phyloP scores from a whole-genome alignment of 2,329 filamentous ascomycete genomes.

The Verticillium alfalfae region DNA sequence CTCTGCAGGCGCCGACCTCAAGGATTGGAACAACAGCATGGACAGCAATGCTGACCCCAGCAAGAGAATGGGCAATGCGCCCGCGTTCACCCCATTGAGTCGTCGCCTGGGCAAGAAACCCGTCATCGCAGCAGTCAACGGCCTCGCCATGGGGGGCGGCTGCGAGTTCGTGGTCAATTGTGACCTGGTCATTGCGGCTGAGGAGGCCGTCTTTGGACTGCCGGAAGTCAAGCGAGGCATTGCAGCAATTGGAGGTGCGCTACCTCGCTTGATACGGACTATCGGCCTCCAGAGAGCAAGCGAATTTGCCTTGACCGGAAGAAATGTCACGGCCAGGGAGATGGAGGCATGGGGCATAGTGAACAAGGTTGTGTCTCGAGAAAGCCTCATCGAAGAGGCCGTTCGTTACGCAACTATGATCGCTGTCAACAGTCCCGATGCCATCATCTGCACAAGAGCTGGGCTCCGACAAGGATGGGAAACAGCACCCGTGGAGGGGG shows the following conservation, averaged over 20 bases:
- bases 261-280: constrained; percentile 42
- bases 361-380: constrained; percentile 9
- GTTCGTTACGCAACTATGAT: constrained; percentile 10
- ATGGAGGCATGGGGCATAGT: constrained; percentile 17
- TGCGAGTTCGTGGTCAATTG: constrained; percentile 52
- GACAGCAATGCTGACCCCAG: constrained; percentile 8
- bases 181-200: constrained; percentile 47
- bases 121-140: constrained; percentile 55
- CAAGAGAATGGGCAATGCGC: constrained; percentile 8
- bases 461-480: constrained; percentile 32
- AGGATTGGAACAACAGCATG: constrained; percentile 35
- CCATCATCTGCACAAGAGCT: constrained; percentile 31
- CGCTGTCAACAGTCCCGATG: constrained; percentile 21
- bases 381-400: constrained; percentile 9
- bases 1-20: constrained; percentile 49
- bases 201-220: constrained; percentile 43
- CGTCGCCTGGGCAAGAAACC: constrained; percentile 42
- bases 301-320: constrained; percentile 17
- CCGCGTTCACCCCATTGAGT: constrained; percentile 28
- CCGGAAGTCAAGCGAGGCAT: constrained; percentile 51
- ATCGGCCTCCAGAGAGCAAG: constrained; percentile 16
- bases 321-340: constrained; percentile 13
- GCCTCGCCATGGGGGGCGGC: constrained; percentile 49
- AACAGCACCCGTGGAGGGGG: constrained; percentile 30
- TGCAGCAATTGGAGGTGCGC: constrained; percentile 44